Evolutionary conservation across 208 protist genomes (phyloP), one percentile per base, ranked within the genome.

Genomic region (Histomonas meleagridis): DNA sequence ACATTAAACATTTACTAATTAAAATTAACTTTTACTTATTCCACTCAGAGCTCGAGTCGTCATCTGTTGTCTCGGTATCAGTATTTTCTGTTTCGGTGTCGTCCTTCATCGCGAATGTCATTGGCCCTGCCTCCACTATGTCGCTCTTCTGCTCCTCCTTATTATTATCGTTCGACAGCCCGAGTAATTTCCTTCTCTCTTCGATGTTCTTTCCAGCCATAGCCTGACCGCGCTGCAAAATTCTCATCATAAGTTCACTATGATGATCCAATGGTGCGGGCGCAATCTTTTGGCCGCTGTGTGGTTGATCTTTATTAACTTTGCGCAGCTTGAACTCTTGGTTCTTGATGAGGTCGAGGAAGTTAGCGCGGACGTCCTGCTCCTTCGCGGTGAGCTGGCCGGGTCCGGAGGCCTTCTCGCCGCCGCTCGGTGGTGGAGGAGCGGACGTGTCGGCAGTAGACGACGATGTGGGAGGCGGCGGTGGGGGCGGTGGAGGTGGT

Each of bases 341-440:
- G 43, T 46, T 76, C 32, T 76, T 76, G 65, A 76, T 76, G 43
- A 76, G 65, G 35, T 76, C 65, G 18, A 76, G 65, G 65, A 76
- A 76, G 26, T 9, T 76, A 46, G 32, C 2, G 4, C 12, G 7
- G 53, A 7, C 18, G 23, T 26, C 60, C 3, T n/a, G 3, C 3
- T 10, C 60, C 3, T n/a, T n/a, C 3, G 60, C 60, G 7, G 53
- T 21, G 18, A 18, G 53, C 7, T 21, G 7, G 53, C 53, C 53
- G n/a, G 60, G 60, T 5, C 21, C 60, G 23, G 60, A 10, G 7
- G 21, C 60, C 7, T 28, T 26, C n/a, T 65, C 60, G 23, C 60
- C 60, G n/a, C n/a, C n/a, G n/a, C n/a, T n/a, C n/a, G n/a, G n/a
- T n/a, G n/a, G n/a, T n/a, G n/a, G n/a, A n/a, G n/a, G n/a, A 65